phyloP scores from a whole-genome alignment of 1,284 basidiomycete species.

The Coriolopsis trogii region DNA sequence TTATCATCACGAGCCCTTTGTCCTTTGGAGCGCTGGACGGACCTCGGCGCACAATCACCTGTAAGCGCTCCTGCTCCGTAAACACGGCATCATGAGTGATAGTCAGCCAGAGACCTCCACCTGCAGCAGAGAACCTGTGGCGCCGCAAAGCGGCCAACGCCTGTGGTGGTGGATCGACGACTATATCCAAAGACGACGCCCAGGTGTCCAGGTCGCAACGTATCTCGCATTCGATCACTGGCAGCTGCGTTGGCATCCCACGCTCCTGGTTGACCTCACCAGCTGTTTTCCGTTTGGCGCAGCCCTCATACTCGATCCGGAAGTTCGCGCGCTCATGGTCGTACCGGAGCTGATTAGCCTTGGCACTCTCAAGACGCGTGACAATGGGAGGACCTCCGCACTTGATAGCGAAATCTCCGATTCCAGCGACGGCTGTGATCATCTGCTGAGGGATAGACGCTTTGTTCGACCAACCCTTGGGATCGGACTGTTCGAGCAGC shows the following conservation, averaged over 20 bases:
- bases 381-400: conserved; percentile 91
- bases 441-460: conserved; percentile 91
- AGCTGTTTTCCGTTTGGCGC: conserved; percentile 49
- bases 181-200: conserved; percentile 86
- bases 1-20: conserved; percentile 84
- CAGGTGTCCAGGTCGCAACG: conserved; percentile 94
- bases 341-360: conserved; percentile 75
- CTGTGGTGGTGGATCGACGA: conserved; percentile 93
- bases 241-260: conserved; percentile 35
- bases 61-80: conserved; percentile 76
- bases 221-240: conserved; percentile 89
- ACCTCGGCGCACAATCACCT: conserved; percentile 79
- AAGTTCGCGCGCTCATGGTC: conserved; percentile 87
- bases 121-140: conserved; percentile 85
- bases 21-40: conserved; percentile 62
- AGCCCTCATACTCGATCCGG: conserved; percentile 84
- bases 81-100: conserved; percentile 85
- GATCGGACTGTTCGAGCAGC: conserved; percentile 95
- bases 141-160: conserved; percentile 83
- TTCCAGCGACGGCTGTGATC: conserved; percentile 84
- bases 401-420: conserved; percentile 95
- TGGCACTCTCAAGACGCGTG: conserved; percentile 84
- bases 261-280: conserved; percentile 11
- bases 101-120: conserved; percentile 96
- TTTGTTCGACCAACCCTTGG: conserved; percentile 97